Conservation (phyloP, 768 basidiomycete species). For the Auriculariales sp. region DNA sequence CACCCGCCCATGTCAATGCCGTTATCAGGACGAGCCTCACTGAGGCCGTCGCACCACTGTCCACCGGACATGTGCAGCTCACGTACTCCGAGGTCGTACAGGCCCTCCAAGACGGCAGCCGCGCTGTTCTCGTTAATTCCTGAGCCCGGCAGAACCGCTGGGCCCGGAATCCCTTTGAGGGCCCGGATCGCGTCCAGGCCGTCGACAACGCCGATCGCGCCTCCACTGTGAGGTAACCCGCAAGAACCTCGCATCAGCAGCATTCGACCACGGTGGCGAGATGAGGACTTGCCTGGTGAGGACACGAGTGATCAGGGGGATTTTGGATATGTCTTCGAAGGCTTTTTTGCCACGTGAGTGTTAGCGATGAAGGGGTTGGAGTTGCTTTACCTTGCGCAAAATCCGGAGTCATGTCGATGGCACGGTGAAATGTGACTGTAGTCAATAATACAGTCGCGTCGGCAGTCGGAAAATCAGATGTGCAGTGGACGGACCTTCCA, state of each 20-base stretch:
- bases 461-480: not conserved
- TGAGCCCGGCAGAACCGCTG: conserved; percentile 53
- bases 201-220: not conserved
- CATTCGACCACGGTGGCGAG: conserved; percentile 15
- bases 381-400: conserved; percentile 31
- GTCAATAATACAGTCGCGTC: not conserved
- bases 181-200: not conserved
- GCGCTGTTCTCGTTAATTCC: conserved; percentile 52
- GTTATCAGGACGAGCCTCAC: conserved; percentile 26
- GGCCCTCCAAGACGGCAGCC: conserved; percentile 28
- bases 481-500: conserved; percentile 35
- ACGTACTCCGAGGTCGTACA: conserved; percentile 40
- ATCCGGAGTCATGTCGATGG: conserved; percentile 58
- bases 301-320: conserved; percentile 58
- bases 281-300: conserved; percentile 52
- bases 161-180: conserved; percentile 1
- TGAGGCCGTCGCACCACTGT: conserved; percentile 44
- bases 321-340: conserved; percentile 30
- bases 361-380: not conserved
- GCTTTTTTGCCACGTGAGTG: conserved; percentile 16
- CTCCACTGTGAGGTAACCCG: not conserved
- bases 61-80: conserved; percentile 72
- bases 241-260: too few relatives aligned
- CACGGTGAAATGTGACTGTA: conserved; percentile 65
- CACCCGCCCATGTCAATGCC: conserved; percentile 72